Evolutionary conservation across 2,329 filamentous ascomycete species (phyloP), one percentile per base, ranked within the genome.

Genomic region (Cordyceps farinosa): DNA sequence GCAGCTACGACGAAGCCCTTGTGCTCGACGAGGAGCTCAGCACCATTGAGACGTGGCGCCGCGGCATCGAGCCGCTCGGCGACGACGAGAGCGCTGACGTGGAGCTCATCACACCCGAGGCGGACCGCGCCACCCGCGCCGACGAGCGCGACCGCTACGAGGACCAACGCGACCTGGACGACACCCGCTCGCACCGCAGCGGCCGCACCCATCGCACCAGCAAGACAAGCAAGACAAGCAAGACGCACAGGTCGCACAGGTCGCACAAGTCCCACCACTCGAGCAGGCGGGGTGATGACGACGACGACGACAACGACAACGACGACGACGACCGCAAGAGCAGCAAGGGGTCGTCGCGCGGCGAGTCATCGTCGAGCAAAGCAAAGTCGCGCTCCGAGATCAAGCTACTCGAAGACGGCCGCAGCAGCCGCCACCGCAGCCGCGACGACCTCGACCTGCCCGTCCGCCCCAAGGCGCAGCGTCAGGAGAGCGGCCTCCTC

Each of bases 71-170:
- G 63, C 76, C 80, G 0, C 76, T 73, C 36, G 79, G 77, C 57
- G 80, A 79, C 34, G 78, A 79, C 45, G 80, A 79, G 64, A 78
- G 70, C 42, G 82, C 78, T 11, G 83, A 86, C 54, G 69, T 82
- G 30, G 84, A 87, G 71, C 78, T 86, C 64, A 86, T 87, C 69
- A 85, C 81, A 54, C 84, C 83, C 2, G 75, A 79, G 69, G 84
- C 84, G 5, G 78, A 83, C 63, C 78, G 78, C 9, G 80, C 79
- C 15, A 77, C 79, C 3, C 71, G 76, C 10, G 70, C 69, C 38
- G 67, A 69, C 53, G 67, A 69, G n/a, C 72, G 73, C 27, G 68
- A 72, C 11, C 70, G 69, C 27, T 67, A 72, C 47, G 72, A 78
- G 67, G 75, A 79, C 63, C 75, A 80, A 22, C 44, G 42, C 17